These are phyloP conservation scores for Echria macrotheca DNA, from an alignment of 495 filamentous ascomycete species.

Conservation along the genomic window DNA sequence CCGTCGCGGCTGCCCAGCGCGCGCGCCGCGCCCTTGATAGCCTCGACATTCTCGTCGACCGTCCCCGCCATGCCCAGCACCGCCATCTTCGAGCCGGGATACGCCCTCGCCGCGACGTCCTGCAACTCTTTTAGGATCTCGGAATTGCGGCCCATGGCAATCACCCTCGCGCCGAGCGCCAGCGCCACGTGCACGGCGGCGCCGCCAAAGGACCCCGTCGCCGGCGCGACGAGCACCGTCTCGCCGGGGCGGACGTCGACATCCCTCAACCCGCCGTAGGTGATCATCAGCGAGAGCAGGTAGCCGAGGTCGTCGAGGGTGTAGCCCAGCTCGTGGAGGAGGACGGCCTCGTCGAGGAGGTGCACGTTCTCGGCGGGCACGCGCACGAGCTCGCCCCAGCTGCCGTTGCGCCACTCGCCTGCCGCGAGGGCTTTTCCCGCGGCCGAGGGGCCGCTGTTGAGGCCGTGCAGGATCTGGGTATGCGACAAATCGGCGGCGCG, in stretches of 20 bases:
- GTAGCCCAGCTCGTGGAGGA: slow-evolving; percentile 24
- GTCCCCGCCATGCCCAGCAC: slow-evolving; percentile 34
- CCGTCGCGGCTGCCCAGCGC: slow-evolving; percentile 12
- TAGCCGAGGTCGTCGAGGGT: slow-evolving; percentile 21
- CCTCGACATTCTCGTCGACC: slow-evolving; percentile 16
- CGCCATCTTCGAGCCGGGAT: slow-evolving; percentile 22
- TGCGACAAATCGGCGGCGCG: slow-evolving; percentile 38
- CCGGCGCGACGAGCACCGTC: slow-evolving; percentile 44
- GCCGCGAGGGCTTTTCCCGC: slow-evolving; percentile 20
- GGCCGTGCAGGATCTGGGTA: slow-evolving; percentile 27
- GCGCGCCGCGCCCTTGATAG: slow-evolving; percentile 15
- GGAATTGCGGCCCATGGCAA: slow-evolving; percentile 43
- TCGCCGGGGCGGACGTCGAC: slow-evolving; percentile 44
- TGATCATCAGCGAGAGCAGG: slow-evolving; percentile 9
- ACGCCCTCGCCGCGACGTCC: slow-evolving; percentile 3
- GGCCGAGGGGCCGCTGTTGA: slow-evolving; percentile 14
- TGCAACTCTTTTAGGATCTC: slow-evolving; percentile 22
- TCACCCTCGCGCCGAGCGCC: slow-evolving; percentile 46
- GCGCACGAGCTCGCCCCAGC: slow-evolving; percentile 34
- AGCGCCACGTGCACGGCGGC: slow-evolving; percentile 41
- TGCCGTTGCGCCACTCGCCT: slow-evolving; percentile 33
- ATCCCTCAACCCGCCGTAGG: slow-evolving; percentile 46
- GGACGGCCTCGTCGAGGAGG: slow-evolving; percentile 27
- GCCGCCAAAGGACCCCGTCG: slow-evolving; percentile 43
- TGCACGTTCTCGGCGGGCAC: slow-evolving; percentile 36